Evolutionary conservation across 2,329 filamentous ascomycete genomes (phyloP).

Genomic region (Colletotrichum neosansevieriae): DNA sequence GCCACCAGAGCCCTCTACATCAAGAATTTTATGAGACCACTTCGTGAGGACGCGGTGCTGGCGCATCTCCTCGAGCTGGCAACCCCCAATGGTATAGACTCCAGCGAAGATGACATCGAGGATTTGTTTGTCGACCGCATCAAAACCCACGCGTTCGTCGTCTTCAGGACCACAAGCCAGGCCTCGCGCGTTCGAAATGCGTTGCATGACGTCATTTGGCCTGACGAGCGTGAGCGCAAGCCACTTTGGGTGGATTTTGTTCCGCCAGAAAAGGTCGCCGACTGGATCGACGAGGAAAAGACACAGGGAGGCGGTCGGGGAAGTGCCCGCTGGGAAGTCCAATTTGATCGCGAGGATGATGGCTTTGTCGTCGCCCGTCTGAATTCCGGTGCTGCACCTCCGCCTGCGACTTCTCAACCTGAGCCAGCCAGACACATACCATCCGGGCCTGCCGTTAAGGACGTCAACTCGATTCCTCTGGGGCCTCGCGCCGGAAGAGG

Average conservation of each 20-base stretch:
- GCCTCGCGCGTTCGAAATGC: slow-evolving; percentile 82
- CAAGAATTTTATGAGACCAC: slow-evolving; percentile 87
- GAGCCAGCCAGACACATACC: slow-evolving; percentile 27
- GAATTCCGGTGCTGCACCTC: slow-evolving; percentile 44
- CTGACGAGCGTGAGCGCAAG: slow-evolving; percentile 86
- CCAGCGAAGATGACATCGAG: slow-evolving; percentile 68
- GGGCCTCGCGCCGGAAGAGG: slow-evolving; percentile 46
- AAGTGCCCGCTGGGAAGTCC: slow-evolving; percentile 76
- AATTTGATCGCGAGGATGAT: slow-evolving; percentile 71
- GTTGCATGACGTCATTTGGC: slow-evolving; percentile 86
- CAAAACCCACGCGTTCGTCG: slow-evolving; percentile 87
- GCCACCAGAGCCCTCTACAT: slow-evolving; percentile 88
- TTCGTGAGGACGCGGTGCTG: slow-evolving; percentile 76
- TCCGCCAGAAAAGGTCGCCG: slow-evolving; percentile 76
- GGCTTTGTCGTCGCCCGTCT: slow-evolving; percentile 68
- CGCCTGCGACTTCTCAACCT: slow-evolving; percentile 31
- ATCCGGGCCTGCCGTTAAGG: slow-evolving; percentile 42
- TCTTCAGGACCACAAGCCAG: slow-evolving; percentile 75
- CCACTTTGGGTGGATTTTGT: slow-evolving; percentile 91
- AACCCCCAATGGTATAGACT: slow-evolving; percentile 63
- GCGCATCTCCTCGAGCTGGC: slow-evolving; percentile 79
- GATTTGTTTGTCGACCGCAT: slow-evolving; percentile 86
- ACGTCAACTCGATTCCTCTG: slow-evolving; percentile 51
- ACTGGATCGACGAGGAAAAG: slow-evolving; percentile 81
- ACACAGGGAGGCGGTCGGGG: slow-evolving; percentile 56